Evolutionary conservation across 148 eudicot genomes (phyloP).

Genomic region (Silene uniflora): DNA sequence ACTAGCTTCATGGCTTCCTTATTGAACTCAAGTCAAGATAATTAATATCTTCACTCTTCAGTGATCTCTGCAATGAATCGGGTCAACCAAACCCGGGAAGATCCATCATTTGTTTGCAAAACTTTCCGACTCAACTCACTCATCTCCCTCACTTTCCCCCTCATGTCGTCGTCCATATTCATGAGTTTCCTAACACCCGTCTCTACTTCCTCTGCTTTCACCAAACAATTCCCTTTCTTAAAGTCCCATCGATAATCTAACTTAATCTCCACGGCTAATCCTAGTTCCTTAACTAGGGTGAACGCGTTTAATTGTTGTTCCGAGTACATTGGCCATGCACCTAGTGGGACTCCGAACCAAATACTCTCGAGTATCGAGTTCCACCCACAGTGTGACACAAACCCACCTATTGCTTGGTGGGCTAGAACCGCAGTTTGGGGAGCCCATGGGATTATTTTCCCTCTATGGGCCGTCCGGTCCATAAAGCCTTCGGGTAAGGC

Average conservation of each 20-base stretch:
- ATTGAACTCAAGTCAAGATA: too few species aligned
- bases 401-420: slow-evolving; percentile 20
- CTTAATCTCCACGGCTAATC: slow-evolving; percentile 15
- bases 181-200: slow-evolving; percentile 15
- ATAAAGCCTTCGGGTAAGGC: slow-evolving; percentile 30
- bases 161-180: background rate
- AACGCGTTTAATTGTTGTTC: slow-evolving; percentile 30
- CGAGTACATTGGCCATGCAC: slow-evolving; percentile 20
- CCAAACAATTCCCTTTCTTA: background rate
- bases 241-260: background rate
- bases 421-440: slow-evolving; percentile 14
- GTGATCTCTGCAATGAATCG: slow-evolving; percentile 13
- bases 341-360: slow-evolving; percentile 22
- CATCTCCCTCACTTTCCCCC: slow-evolving; percentile 15
- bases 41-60: background rate
- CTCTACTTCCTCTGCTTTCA: slow-evolving; percentile 27
- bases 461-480: slow-evolving; percentile 17
- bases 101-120: slow-evolving; percentile 22
- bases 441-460: slow-evolving; percentile 33
- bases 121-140: slow-evolving; percentile 21
- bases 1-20: too few species aligned
- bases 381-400: slow-evolving; percentile 32
- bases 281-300: slow-evolving; percentile 17
- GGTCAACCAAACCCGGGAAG: slow-evolving; percentile 12
- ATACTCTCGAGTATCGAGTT: slow-evolving; percentile 15